A percentile compares a stretch with the other conserved stretches of the same genome.
Conservation (phyloP, 2,329 filamentous ascomycete species). For the Lachnellula hyalina region DNA sequence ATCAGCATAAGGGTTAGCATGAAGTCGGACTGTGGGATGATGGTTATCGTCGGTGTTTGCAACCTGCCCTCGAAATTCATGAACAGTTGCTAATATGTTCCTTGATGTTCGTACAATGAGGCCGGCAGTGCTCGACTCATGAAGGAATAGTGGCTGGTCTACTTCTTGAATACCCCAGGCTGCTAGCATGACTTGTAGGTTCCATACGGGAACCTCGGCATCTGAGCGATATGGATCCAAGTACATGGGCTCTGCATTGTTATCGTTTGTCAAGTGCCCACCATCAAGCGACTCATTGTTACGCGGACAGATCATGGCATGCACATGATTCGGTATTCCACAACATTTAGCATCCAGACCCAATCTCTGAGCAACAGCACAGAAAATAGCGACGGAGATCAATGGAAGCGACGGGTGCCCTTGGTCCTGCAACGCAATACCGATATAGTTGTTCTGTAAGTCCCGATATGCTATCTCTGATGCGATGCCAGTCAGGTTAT, state of each 20-base stretch:
- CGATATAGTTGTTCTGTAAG: slow-evolving; percentile 82
- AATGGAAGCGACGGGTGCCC: slow-evolving; percentile 78
- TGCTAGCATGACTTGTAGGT: slow-evolving; percentile 56
- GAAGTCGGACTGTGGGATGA: slow-evolving; percentile 32
- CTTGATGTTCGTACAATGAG: slow-evolving; percentile 71
- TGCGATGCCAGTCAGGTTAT: slow-evolving; percentile 67
- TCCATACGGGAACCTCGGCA: slow-evolving; percentile 56
- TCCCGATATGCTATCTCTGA: slow-evolving; percentile 65
- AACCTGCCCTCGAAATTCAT: slow-evolving; percentile 40
- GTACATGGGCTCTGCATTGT: slow-evolving; percentile 59
- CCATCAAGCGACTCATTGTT: slow-evolving; percentile 56
- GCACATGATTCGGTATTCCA: slow-evolving; percentile 78
- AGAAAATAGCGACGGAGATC: slow-evolving; percentile 83
- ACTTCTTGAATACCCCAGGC: slow-evolving; percentile 38
- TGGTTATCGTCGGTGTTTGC: slow-evolving; percentile 24
- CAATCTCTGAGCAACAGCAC: slow-evolving; percentile 67
- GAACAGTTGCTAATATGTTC: slow-evolving; percentile 73
- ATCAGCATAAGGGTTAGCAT: slow-evolving; percentile 30
- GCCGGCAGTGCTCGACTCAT: slow-evolving; percentile 57
- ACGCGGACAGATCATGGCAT: slow-evolving; percentile 67
- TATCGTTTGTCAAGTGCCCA: slow-evolving; percentile 33
- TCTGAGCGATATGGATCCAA: slow-evolving; percentile 74
- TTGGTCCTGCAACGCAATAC: slow-evolving; percentile 67
- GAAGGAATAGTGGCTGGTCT: slow-evolving; percentile 50
- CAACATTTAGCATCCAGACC: slow-evolving; percentile 74